Evolutionary conservation across 768 basidiomycete species (phyloP), one percentile per base, ranked within the genome.

Genomic region (Mycena pura): DNA sequence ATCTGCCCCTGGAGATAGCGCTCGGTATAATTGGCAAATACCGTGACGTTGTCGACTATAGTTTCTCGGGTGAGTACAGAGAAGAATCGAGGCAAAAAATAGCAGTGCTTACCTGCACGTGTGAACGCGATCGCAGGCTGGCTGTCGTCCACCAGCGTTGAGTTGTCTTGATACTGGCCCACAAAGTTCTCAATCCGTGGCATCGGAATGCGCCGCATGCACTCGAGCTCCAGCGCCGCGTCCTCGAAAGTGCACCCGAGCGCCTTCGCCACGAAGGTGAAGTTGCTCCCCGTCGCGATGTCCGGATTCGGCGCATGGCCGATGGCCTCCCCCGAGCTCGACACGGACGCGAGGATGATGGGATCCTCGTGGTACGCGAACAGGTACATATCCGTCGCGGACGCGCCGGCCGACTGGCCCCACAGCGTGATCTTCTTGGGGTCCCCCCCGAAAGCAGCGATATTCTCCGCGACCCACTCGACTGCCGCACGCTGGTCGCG

Each of bases 401-500:
- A 11, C 15, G 57, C 21, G 4, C 64, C 64, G 3, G 64, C 64
- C 11, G 45, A 52, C 45, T 66, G 57, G 4, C 68, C 68, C 62
- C 67, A 60, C n/a, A 74, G 63, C 3, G 71, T 72, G 44, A 69
- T 64, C 43, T 65, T 64, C 4, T 38, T 46, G 7, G 68, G 64
- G 45, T 78, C 73, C 3, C 76, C 76, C 5, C 76, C 76, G 40
- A 76, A 78, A 21, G 47, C 40, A 1, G 53, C 76, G 39, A 57
- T 49, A 22, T 57, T 57, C 28, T 57, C 56, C 27, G 25, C 22
- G 24, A 56, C 44, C 54, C 75, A 77, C 38, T 73, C 54, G 8
- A 77, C 59, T 24, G 73, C 75, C 6, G 64, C 39, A 6, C 67
- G 60, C 60, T 73, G 70, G 54, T 76, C 75, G 31, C 68, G 65